Conservation (phyloP, 169 alveolate genomes). For the Eimeria praecox region DNA sequence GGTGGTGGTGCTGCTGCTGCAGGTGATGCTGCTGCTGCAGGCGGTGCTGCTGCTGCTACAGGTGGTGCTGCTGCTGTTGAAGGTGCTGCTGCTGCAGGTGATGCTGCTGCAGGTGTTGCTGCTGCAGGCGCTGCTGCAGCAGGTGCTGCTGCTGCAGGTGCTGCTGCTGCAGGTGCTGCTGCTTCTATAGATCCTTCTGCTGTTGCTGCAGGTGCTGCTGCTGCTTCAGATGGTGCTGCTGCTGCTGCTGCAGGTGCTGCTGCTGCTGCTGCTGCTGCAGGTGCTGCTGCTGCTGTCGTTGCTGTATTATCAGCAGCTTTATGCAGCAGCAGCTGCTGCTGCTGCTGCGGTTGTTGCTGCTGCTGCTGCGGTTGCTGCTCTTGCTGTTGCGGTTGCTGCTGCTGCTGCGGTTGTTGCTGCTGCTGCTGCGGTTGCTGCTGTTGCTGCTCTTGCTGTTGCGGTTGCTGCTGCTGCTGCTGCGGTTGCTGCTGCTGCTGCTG, state of each 20-base stretch:
- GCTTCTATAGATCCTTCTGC: not conserved
- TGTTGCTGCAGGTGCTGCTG: conserved; percentile 20
- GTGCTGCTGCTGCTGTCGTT: conserved; percentile 4
- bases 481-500: not conserved
- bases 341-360: conserved; percentile 22
- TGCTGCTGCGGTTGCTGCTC: conserved; percentile 4
- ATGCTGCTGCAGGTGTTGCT: not conserved
- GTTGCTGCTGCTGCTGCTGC: conserved; percentile 18
- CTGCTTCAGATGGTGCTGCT: conserved; percentile 9
- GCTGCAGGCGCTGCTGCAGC: too few species aligned
- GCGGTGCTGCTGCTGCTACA: not conserved
- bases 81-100: conserved; percentile 11
- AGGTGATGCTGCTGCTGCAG: not conserved
- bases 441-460: not conserved
- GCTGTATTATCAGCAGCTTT: too few species aligned
- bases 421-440: conserved; percentile 13
- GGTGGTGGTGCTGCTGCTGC: too few species aligned
- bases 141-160: conserved; percentile 3
- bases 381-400: conserved; percentile 18
- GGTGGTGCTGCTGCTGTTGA: conserved; percentile 8
- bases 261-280: not conserved
- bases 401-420: conserved; percentile 17
- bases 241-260: conserved; percentile 26
- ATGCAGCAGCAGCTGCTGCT: conserved; percentile 19
- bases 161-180: conserved; percentile 17